A percentile compares a stretch with the other conserved stretches of the same genome.
These are phyloP conservation scores for Diplodia intermedia DNA, from an alignment of 2,329 filamentous ascomycete species.

Conservation along the genomic window DNA sequence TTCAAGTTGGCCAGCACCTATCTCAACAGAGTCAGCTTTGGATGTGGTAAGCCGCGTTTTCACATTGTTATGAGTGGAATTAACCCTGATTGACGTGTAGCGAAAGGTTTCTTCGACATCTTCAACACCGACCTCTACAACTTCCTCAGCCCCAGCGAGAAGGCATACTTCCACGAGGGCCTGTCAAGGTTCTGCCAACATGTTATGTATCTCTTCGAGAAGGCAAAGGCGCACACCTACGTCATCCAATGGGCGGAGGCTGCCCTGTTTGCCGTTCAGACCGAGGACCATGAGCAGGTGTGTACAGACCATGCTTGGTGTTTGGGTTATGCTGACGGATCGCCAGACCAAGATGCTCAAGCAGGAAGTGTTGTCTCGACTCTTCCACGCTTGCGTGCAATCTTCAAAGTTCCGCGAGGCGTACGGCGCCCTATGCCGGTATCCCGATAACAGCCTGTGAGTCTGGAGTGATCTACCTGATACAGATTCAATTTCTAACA, in stretches of 20 bases:
- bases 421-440: constrained; percentile 77
- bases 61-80: not conserved
- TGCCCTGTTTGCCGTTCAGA: constrained; percentile 49
- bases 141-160: constrained; percentile 78
- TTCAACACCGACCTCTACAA: constrained; percentile 57
- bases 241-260: constrained; percentile 84
- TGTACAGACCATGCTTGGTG: not conserved
- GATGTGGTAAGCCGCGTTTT: constrained; percentile 70
- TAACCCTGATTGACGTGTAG: constrained; percentile 40
- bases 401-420: constrained; percentile 83
- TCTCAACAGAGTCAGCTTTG: constrained; percentile 84
- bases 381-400: constrained; percentile 82
- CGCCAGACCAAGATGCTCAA: constrained; percentile 9
- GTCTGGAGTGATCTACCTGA: constrained; percentile 34
- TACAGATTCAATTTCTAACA: constrained; percentile 21
- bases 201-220: constrained; percentile 81
- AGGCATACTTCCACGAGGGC: constrained; percentile 71
- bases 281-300: constrained; percentile 9
- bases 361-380: constrained; percentile 75
- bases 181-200: constrained; percentile 87
- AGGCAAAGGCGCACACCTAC: constrained; percentile 75
- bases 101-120: constrained; percentile 45
- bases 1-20: constrained; percentile 73
- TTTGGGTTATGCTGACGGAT: not conserved
- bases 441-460: constrained; percentile 71